Evolutionary conservation across 257 asterid genomes (phyloP).

Genomic region (Jacaranda copaia): DNA sequence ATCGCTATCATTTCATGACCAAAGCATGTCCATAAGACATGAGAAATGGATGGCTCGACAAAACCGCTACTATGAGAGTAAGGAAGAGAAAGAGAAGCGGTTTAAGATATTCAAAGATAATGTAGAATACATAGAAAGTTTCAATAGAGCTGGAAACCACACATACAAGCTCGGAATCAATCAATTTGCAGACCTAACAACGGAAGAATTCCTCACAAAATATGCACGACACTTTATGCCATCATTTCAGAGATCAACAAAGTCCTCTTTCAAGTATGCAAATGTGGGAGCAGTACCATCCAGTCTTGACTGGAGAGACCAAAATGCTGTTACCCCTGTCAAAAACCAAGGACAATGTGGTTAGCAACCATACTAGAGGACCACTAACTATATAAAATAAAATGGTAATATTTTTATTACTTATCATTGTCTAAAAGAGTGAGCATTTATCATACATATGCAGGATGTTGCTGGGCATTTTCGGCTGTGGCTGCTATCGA

Average conservation of each 20-base stretch:
- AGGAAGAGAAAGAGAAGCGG: slow-evolving; percentile 43
- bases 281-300: slow-evolving; percentile 20
- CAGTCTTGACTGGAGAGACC: slow-evolving; percentile 41
- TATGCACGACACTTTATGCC: slow-evolving; percentile 31
- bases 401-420: neutral
- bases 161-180: slow-evolving; percentile 46
- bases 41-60: slow-evolving; percentile 50
- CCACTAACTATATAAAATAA: neutral
- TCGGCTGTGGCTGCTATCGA: slow-evolving; percentile 45
- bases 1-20: neutral
- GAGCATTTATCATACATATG: neutral
- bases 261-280: slow-evolving; percentile 14
- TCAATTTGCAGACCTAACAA: slow-evolving; percentile 51
- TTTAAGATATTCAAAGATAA: slow-evolving; percentile 51
- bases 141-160: slow-evolving; percentile 39
- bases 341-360: slow-evolving; percentile 39
- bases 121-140: slow-evolving; percentile 41
- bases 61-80: slow-evolving; percentile 37
- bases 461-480: slow-evolving; percentile 53
- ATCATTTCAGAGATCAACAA: neutral
- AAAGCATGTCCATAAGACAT: slow-evolving; percentile 30
- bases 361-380: slow-evolving; percentile 1
- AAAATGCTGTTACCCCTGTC: slow-evolving; percentile 41
- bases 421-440: neutral
- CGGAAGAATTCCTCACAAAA: slow-evolving; percentile 44